Base-by-base conservation (phyloP, 352 stramenopile genomes). In the Phytophthora europaea region DNA sequence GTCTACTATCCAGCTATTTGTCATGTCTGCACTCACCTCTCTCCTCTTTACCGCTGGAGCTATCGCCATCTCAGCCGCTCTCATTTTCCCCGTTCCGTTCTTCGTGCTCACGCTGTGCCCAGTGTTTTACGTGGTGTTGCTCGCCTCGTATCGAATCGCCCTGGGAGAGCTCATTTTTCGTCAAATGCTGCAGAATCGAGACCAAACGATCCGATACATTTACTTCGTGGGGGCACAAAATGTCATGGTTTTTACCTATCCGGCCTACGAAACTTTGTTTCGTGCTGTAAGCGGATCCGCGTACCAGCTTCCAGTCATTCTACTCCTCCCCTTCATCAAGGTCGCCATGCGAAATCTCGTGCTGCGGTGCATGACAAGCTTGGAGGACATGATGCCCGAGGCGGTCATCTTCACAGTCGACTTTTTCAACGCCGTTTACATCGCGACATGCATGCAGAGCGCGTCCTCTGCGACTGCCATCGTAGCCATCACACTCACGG, bases 271-370 rank as follows among this genome's bases (percentile, higher is more conserved):
- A 28, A 47, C 62, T 2, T 31, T 74, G 2, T 74, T 71, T n/a
- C 66, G 52, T 13, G 23, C 55, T 13, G 61, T 51, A 1, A 53
- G 67, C 26, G 57, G 52, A 8, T 65, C 66, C 2, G 20, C 22
- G 3, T 72, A 72, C 13, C 66, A 78, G 26, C 12, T 69, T 31
- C 31, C 43, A 2, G 70, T 61, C 4, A 58, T 76, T 43, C 26
- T 73, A 5, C 20, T 78, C 3, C 53, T 84, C 5, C 63, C 72
- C 8, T 12, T 82, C 1, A 65, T 86, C 26, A 81, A 83, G 34
- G 33, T 76, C 1, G 16, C 58, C 4, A 28, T 87, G 13, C 67
- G 71, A n/a, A 76, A 80, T 38, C 1, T 71, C 6, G 65, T 80
- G 12, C 36, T 72, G 22, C 58, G 45, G 1, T 65, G 53, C 8